Evolutionary conservation across 805 yeast species (phyloP).

Genomic region (Debaryomyces maramus): DNA sequence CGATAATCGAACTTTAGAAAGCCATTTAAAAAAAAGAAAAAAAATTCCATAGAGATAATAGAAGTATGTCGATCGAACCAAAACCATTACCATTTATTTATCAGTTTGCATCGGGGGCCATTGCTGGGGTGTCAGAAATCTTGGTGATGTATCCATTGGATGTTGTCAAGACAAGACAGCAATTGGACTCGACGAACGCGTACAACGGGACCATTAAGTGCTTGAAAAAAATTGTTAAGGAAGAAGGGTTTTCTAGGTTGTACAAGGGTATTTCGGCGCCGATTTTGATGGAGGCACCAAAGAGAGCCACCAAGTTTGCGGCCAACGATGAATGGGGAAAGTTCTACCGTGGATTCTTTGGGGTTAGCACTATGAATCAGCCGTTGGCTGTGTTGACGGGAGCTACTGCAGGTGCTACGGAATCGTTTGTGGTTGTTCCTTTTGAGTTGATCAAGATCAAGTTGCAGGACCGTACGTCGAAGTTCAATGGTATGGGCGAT

Average conservation of each 20-base stretch:
- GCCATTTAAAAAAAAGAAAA: too few relatives aligned
- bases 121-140: slow-evolving; percentile 97
- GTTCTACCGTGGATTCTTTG: slow-evolving; percentile 71
- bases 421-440: slow-evolving; percentile 95
- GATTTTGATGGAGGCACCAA: slow-evolving; percentile 98
- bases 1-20: too few relatives aligned
- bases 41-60: neutral
- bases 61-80: slow-evolving; percentile 11
- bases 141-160: slow-evolving; percentile 95
- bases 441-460: slow-evolving; percentile 94
- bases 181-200: slow-evolving; percentile 61
- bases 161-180: slow-evolving; percentile 95
- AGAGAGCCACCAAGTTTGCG: slow-evolving; percentile 97
- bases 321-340: slow-evolving; percentile 97
- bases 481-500: slow-evolving; percentile 80
- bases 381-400: slow-evolving; percentile 88
- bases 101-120: slow-evolving; percentile 90
- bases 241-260: slow-evolving; percentile 80
- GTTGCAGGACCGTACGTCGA: slow-evolving; percentile 84
- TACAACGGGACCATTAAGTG: slow-evolving; percentile 86
- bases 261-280: slow-evolving; percentile 97
- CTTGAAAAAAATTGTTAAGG: slow-evolving; percentile 74
- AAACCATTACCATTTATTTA: slow-evolving; percentile 74
- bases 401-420: slow-evolving; percentile 98
- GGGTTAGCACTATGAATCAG: slow-evolving; percentile 69